Percentiles rank a stretch among this genome's conserved stretches.
Conservation (phyloP, 1,284 basidiomycete genomes). For the Phellinidium pouzarii region DNA sequence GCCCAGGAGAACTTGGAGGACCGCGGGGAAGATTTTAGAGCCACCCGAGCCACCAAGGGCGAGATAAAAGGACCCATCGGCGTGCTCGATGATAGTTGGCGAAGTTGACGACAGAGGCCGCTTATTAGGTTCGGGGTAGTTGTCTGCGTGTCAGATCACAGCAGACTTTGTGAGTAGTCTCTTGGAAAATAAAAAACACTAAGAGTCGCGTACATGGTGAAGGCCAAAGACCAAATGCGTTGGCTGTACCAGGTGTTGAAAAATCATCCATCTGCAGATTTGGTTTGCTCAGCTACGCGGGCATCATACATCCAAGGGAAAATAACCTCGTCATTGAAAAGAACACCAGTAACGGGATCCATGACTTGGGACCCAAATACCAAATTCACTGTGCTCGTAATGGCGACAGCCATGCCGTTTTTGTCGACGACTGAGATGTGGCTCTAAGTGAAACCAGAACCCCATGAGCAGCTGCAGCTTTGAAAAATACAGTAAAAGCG, state of each 20-base stretch:
- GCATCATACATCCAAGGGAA: neutral
- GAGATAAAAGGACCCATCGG: slow-evolving; percentile 63
- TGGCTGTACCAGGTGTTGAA: slow-evolving; percentile 72
- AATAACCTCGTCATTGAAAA: slow-evolving; percentile 78
- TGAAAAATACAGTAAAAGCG: slow-evolving; percentile 23
- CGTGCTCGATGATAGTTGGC: slow-evolving; percentile 75
- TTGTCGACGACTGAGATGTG: slow-evolving; percentile 79
- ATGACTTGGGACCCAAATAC: slow-evolving; percentile 85
- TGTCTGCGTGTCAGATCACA: slow-evolving; percentile 44
- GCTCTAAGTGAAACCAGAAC: slow-evolving; percentile 43
- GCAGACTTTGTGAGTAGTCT: neutral
- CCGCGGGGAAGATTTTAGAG: slow-evolving; percentile 73
- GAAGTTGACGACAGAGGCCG: slow-evolving; percentile 81
- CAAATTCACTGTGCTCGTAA: slow-evolving; percentile 85
- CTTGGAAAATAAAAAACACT: slow-evolving; percentile 1
- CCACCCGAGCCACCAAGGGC: slow-evolving; percentile 85
- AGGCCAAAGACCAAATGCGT: slow-evolving; percentile 79
- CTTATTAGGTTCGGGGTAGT: slow-evolving; percentile 83
- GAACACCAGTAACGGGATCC: slow-evolving; percentile 79
- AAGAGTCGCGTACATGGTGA: slow-evolving; percentile 59
- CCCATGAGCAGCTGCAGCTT: too few species aligned
- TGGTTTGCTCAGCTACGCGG: neutral
- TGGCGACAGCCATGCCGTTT: slow-evolving; percentile 76
- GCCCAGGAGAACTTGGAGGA: slow-evolving; percentile 81
- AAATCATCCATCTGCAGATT: slow-evolving; percentile 75